Base-by-base conservation (phyloP, 257 asterid genomes). In the Solanum commersonii region DNA sequence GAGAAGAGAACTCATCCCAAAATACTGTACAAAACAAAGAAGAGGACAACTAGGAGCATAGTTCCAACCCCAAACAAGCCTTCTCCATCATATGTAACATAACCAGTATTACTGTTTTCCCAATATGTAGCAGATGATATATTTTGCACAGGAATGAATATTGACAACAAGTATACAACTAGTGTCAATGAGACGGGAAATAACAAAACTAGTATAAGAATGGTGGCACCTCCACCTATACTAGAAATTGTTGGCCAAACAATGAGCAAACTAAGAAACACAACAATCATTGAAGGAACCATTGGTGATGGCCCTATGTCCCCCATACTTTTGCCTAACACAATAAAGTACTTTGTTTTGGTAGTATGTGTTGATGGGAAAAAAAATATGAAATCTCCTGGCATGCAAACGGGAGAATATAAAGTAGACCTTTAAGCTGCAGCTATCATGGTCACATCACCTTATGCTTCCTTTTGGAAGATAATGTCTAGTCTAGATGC, bases 231-330 rank as follows among this genome's bases (percentile, higher is more conserved):
- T 31, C 56, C 14, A 83, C 35, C 44, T 23, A 67, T 49, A 14
- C 81, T 34, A 38, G 16, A 86, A 46, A 86, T 85, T 34, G 49
- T 79, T 83, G 89, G 87, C 85, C 90, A 87, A 71, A 87, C 49
- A 38, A 87, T 65, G 27, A 87, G 31, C 18, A 87, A 6, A 8
- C 90, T 87, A 34, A 90, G 87, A 8, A 88, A 71, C 35, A 72
- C 87, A 31, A 88, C 84, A 31, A 84, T 77, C 46, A 90, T 49
- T n/a, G 87, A 86, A 49, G 92, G 92, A 87, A 88, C 87, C 76
- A 87, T 15, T 1, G 89, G 92, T n/a, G 92, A 88, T 31, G 91
- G 91, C 78, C 91, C 88, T 76, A 71, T 84, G 65, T 38, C 68
- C 10, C 88, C 65, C 83, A 88, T 52, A 16, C n/a, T n/a, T 65